A percentile compares a stretch with the other conserved stretches of the same genome.
Conservation (phyloP, 805 yeast species). For the Pichia insulana region DNA sequence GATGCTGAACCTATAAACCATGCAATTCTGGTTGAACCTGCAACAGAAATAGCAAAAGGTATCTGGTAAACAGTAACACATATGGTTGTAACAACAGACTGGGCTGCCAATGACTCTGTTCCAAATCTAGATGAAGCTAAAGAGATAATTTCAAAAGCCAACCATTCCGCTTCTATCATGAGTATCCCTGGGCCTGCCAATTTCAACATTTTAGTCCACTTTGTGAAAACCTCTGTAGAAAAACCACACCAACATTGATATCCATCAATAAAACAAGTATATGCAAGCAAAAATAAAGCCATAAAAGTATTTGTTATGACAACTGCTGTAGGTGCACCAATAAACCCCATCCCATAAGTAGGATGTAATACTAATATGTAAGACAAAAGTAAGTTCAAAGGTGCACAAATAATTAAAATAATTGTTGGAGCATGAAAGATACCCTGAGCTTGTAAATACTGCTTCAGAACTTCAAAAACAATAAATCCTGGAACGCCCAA, state of each 20-base stretch:
- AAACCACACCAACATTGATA: constrained; percentile 48
- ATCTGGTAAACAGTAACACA: constrained; percentile 44
- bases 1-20: constrained; percentile 40
- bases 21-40: constrained; percentile 49
- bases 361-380: constrained; percentile 36
- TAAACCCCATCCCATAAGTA: constrained; percentile 41
- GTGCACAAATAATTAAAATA: constrained; percentile 45
- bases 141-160: constrained; percentile 50
- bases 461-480: constrained; percentile 46
- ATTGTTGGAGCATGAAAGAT: constrained; percentile 49
- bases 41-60: constrained; percentile 52
- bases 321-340: constrained; percentile 54
- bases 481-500: constrained; percentile 52
- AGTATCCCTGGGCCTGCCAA: constrained; percentile 48
- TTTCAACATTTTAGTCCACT: constrained; percentile 36
- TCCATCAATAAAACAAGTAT: constrained; percentile 35
- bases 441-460: constrained; percentile 51
- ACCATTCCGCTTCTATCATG: constrained; percentile 53
- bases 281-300: constrained; percentile 37
- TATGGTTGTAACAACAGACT: constrained; percentile 37
- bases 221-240: constrained; percentile 31
- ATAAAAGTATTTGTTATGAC: constrained; percentile 49
- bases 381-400: constrained; percentile 42
- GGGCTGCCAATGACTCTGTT: constrained; percentile 45
- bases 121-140: constrained; percentile 48